Evolutionary conservation across 2,329 filamentous ascomycete species (phyloP), one percentile per base, ranked within the genome.

Genomic region (Exophiala calicioides): DNA sequence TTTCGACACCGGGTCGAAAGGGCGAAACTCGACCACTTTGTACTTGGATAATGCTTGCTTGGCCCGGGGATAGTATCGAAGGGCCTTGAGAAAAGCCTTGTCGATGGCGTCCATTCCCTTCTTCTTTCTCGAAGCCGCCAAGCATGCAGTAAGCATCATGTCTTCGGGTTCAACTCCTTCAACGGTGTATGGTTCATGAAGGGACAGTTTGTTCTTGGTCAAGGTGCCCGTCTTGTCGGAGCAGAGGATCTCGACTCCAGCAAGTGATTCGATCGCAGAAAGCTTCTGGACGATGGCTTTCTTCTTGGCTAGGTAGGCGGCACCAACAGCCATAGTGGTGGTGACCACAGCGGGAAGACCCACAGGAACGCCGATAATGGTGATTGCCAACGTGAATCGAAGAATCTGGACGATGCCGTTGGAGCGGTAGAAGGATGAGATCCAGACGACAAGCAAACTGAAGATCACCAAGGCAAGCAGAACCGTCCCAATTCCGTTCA

Each of bases 91-190:
- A 78, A 95, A 95, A 65, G 88, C 89, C 78, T 91, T 93, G 79
- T 95, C 90, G 60, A 95, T 95, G 59, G 90, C 87, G 66, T 95
- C 89, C 56, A 95, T 90, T 76, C 88, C 89, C 78, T 94, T 94
- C 80, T 90, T 91, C 81, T 93, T 95, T 75, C 88, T 86, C 58
- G 86, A 91, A 55, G 89, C 88, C 63, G 89, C 89, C 63, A 95
- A 74, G 69, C 89, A 94, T 62, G 89, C 89, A 73, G 88, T 93
- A 57, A 94, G 78, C 88, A 95, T 94, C 55, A 95, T 84, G 62
- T 94, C 88, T 69, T 93, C 86, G 26, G 85, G 80, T 59, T 90
- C 86, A 50, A 94, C 86, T 63, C 89, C 89, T 52, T 80, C 76
- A 53, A 93, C 86, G 29, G 84, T 88, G 76, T 84, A 95, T 47